Conservation (phyloP, 2,329 filamentous ascomycete species). For the Xylaria sp. region DNA sequence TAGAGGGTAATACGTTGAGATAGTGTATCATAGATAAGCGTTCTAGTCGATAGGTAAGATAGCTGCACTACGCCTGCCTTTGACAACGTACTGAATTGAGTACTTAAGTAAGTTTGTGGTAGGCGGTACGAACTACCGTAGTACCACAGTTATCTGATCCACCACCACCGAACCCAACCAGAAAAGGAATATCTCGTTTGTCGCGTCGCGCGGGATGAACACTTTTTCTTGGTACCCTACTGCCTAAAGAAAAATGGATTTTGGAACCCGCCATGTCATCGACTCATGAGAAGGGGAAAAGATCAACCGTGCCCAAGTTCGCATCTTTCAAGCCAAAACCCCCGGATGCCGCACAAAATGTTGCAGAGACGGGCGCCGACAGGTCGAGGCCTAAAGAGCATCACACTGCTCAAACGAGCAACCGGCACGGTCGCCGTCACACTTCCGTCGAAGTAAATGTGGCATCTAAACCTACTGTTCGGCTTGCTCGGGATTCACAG, state of each 20-base stretch:
- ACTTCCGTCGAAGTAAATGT: conserved; percentile 24
- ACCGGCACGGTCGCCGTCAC: conserved; percentile 21
- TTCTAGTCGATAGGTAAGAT: not conserved
- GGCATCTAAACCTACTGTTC: conserved; percentile 24
- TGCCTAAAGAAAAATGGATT: conserved; percentile 15
- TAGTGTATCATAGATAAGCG: too few relatives aligned
- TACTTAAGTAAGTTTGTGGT: too few relatives aligned
- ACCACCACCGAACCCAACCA: not conserved
- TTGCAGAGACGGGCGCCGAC: conserved; percentile 32
- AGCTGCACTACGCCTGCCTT: too few relatives aligned
- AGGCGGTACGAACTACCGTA: not conserved
- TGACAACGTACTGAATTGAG: not conserved
- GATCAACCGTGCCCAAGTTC: conserved; percentile 72
- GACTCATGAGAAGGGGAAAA: conserved; percentile 43
- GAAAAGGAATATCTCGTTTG: not conserved
- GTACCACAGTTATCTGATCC: not conserved
- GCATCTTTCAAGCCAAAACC: conserved; percentile 70
- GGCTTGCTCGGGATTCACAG: conserved; percentile 28
- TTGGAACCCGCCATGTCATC: conserved; percentile 38
- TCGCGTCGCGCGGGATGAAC: conserved; percentile 3
- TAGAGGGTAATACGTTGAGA: too few relatives aligned
- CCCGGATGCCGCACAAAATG: not conserved
- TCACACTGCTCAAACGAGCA: conserved; percentile 12
- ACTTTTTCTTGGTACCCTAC: not conserved
- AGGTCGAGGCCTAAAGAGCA: conserved; percentile 25